Percentiles rank a stretch among this genome's conserved stretches.
phyloP scores from a whole-genome alignment of 306 rosid genomes.

The Fagus sylvatica region DNA sequence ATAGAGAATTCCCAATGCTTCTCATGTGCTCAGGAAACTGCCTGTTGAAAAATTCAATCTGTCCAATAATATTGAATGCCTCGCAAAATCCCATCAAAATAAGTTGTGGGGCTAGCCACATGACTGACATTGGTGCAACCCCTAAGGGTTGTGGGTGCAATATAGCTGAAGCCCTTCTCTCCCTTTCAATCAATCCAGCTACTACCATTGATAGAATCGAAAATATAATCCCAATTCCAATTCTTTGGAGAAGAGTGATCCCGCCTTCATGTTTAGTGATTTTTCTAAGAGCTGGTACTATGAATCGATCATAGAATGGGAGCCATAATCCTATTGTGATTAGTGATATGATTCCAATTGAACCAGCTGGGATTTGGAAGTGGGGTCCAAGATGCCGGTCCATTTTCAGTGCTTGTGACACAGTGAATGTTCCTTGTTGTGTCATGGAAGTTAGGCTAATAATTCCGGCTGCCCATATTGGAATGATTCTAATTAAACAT shows the following conservation, averaged over 20 bases:
- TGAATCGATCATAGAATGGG: slow-evolving; percentile 50
- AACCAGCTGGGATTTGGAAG: slow-evolving; percentile 70
- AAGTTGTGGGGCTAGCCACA: slow-evolving; percentile 64
- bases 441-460: slow-evolving; percentile 37
- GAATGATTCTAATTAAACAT: slow-evolving; percentile 47
- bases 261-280: slow-evolving; percentile 58
- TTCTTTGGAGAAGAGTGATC: slow-evolving; percentile 54
- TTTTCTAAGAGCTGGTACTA: slow-evolving; percentile 50
- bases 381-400: slow-evolving; percentile 62
- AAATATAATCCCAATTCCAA: slow-evolving; percentile 62
- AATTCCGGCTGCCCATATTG: slow-evolving; percentile 56
- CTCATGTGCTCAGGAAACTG: slow-evolving; percentile 74
- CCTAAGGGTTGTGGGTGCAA: slow-evolving; percentile 31
- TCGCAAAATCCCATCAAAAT: slow-evolving; percentile 62
- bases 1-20: slow-evolving; percentile 62
- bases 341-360: slow-evolving; percentile 50
- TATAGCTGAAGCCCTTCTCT: slow-evolving; percentile 44
- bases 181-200: slow-evolving; percentile 56
- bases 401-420: slow-evolving; percentile 78
- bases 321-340: slow-evolving; percentile 49
- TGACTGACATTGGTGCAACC: slow-evolving; percentile 43
- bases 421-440: slow-evolving; percentile 54
- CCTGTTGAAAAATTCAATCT: slow-evolving; percentile 59
- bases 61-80: slow-evolving; percentile 57
- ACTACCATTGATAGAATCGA: slow-evolving; percentile 55